A percentile compares a stretch with the other conserved stretches of the same genome.
Evolutionary conservation across 2,329 filamentous ascomycete genomes (phyloP).

Genomic region (Colletotrichum liaoningense): DNA sequence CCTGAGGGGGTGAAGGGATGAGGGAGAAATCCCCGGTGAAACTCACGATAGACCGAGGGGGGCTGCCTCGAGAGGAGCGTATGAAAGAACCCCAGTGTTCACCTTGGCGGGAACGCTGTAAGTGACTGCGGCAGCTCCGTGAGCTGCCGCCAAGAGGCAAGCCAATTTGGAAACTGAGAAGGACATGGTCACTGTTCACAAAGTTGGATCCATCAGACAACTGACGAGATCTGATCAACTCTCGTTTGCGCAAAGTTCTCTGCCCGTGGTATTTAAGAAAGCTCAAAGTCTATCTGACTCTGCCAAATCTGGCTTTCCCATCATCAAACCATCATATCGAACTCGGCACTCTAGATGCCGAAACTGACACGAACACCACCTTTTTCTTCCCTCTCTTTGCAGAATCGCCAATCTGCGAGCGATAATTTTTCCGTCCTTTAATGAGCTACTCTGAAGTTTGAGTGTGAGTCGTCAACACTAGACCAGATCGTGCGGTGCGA

Average conservation of each 20-base stretch:
- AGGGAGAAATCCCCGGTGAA: neutral
- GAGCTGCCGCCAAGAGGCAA: neutral
- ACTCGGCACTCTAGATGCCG: neutral
- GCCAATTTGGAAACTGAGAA: neutral
- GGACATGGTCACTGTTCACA: neutral
- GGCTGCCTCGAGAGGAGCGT: slow-evolving; percentile 20
- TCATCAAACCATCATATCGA: neutral
- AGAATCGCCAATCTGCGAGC: neutral
- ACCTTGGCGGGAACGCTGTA: slow-evolving; percentile 15
- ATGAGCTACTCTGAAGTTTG: neutral
- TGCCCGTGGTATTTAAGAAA: neutral
- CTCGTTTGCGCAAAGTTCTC: neutral
- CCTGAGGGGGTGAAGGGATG: too few species aligned
- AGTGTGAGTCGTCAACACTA: neutral
- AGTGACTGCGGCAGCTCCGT: neutral
- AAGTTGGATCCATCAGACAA: neutral
- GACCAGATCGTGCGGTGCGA: neutral
- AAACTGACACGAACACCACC: neutral
- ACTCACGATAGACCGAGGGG: slow-evolving; percentile 28
- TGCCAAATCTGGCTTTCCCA: neutral
- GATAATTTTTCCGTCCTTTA: neutral
- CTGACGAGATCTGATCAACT: neutral
- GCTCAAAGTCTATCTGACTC: neutral
- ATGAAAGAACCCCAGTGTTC: slow-evolving; percentile 8
- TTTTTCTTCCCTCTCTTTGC: too few species aligned